Evolutionary conservation across 495 filamentous ascomycete genomes (phyloP), one percentile per base, ranked within the genome.

Genomic region (Lasiosphaeris hirsuta): DNA sequence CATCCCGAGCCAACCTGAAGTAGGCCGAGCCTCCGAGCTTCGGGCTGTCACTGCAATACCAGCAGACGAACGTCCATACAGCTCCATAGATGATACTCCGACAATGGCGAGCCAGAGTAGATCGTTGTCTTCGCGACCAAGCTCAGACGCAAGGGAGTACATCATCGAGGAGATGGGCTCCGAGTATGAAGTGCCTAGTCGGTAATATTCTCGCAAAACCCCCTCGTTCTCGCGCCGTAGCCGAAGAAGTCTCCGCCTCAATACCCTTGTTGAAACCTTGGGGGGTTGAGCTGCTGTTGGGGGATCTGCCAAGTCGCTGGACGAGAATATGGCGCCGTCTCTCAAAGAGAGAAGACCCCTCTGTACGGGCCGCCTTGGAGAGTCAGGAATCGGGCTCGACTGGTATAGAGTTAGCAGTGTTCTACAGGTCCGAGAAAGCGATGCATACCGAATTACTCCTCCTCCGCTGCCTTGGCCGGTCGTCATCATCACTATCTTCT

Each of bases 61-160:
- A 6, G 86, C 85, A 59, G 88, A 88, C 10, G 87, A 90, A 38
- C 89, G 88, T 11, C 93, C 93, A 57, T 92, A 96, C 0, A 97
- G 83, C 67, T 96, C 93, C 69, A 94, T 84, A 36, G 91, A 94
- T 18, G 87, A 89, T 38, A 96, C 89, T 10, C 94, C 94, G 18
- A 97, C 88, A 60, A 97, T 96, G 9, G 91, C 82, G 45, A 95
- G 80, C 94, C 94, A 98, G 33, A 98, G 84, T 33, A 97, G 75
- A 63, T 98, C 92, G 63, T 97, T 97, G 65, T 97, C 93, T 76
- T 98, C 94, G 40, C 91, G 87, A 56, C 93, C 95, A 10, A 97
- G 83, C 62, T 97, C 94, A 1, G 92, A 96, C 14, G 92, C 94
- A 5, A 98, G 79, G 2, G 90, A 95, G 72, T 97, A 98, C 57